Percentiles rank a stretch among this genome's conserved stretches.
phyloP scores from a whole-genome alignment of 345 rosid species.

The Citrus medica region DNA sequence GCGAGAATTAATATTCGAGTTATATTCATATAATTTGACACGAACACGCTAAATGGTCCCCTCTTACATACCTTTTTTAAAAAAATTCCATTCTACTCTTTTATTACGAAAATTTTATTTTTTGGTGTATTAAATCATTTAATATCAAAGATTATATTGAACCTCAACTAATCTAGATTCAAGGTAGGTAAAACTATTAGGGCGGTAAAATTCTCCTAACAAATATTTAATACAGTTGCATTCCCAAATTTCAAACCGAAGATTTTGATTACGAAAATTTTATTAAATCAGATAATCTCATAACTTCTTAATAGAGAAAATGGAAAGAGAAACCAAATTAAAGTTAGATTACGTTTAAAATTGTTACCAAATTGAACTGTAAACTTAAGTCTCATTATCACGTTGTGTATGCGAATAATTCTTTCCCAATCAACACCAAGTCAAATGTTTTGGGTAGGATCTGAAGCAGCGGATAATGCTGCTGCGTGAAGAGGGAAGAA shows the following conservation, averaged over 20 bases:
- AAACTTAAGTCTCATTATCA: no score
- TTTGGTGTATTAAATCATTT: no score
- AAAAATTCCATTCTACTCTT: no score
- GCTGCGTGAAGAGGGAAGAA: background rate
- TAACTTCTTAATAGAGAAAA: no score
- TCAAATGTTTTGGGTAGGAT: conserved; percentile 1
- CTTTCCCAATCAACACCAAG: background rate
- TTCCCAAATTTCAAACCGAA: rapidly evolving
- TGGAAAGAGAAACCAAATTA: background rate
- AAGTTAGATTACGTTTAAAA: background rate
- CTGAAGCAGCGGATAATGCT: conserved; percentile 8
- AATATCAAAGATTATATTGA: rapidly evolving
- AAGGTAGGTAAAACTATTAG: no score
- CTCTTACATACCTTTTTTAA: no score
- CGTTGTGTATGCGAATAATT: no score
- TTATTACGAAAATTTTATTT: no score
- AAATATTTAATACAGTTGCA: no score
- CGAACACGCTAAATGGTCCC: no score
- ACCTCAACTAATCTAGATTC: rapidly evolving
- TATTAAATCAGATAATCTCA: background rate
- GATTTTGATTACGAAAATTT: rapidly evolving
- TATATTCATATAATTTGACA: no score
- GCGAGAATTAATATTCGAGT: no score
- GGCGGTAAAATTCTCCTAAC: rapidly evolving
- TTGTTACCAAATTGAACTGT: background rate